Evolutionary conservation across 2,329 filamentous ascomycete species (phyloP), one percentile per base, ranked within the genome.

Genomic region (Sclerotinia sclerotiorum): DNA sequence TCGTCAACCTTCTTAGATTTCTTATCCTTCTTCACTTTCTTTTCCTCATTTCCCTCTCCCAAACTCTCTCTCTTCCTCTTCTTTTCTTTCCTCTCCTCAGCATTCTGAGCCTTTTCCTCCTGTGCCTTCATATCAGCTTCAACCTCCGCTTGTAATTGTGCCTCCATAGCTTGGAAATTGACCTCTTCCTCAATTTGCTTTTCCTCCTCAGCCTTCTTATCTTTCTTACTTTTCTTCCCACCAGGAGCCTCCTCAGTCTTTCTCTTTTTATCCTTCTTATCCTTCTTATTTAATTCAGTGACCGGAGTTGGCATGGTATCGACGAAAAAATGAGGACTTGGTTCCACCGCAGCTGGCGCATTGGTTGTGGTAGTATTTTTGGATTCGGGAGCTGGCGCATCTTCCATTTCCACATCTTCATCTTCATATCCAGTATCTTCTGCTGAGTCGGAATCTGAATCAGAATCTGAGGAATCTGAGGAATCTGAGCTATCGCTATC

Each of bases 171-270:
- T 24, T 65, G 52, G 56, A 74, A 74, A 44, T 74, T 72, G 8
- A 73, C 56, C 42, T 70, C 68, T 27, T 71, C 69, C 27, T 73
- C 71, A 35, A 62, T 68, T 96, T 27, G 82, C 82, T 73, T 87
- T 86, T 70, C 60, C 10, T n/a, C 27, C 19, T 55, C 27, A 6
- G 21, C 27, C 57, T 92, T 88, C 82, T 95, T 97, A 73, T 97
- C 92, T 32, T 97, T 92, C 48, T 69, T 67, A 11, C 35, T 29
- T 32, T 69, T 65, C 24, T 42, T 32, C 13, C 29, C 61, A 15
- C 4, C n/a, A 3, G 39, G 27, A 49, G 32, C 11, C n/a, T 49
- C 54, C 4, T 65, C 42, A 13, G 42, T 10, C 35, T 54, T 44
- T 27, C 24, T 55, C 35, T 65, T 65, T 6, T 63, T 58, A 48